These are phyloP conservation scores for Trichophyton mentagrophytes DNA, from an alignment of 2,329 filamentous ascomycete genomes.

Conservation along the genomic window DNA sequence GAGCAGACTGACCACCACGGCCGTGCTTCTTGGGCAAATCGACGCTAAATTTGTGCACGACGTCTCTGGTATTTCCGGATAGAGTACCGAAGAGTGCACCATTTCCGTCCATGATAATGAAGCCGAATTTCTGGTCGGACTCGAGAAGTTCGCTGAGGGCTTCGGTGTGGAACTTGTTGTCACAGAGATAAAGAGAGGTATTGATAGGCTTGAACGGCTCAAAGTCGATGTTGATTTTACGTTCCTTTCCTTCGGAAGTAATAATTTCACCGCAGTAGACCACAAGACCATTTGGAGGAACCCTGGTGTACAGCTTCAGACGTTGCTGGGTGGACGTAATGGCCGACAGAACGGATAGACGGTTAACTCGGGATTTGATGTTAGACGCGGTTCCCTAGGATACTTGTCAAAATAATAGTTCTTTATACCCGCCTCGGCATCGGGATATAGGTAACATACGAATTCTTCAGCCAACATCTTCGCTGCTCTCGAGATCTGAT, in stretches of 20 bases:
- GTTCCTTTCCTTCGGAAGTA: constrained; percentile 94
- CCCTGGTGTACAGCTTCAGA: constrained; percentile 97
- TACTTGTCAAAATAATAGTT: constrained; percentile 11
- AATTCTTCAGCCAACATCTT: constrained; percentile 99
- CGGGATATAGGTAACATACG: constrained; percentile 41
- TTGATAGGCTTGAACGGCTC: constrained; percentile 99
- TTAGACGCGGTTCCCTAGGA: constrained; percentile 87
- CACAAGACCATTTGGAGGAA: constrained; percentile 91
- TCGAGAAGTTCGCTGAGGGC: constrained; percentile 92
- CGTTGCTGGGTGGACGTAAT: constrained; percentile 99
- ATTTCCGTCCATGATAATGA: constrained; percentile 99
- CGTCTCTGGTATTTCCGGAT: constrained; percentile 91
- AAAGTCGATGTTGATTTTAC: constrained; percentile 99
- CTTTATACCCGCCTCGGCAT: neutral
- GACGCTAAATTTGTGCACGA: constrained; percentile 96
- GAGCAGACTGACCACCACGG: constrained; percentile 97
- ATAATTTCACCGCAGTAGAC: constrained; percentile 99
- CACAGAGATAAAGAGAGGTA: constrained; percentile 95
- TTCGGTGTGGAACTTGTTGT: constrained; percentile 99
- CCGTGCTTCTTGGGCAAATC: constrained; percentile 99
- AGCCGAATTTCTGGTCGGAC: constrained; percentile 97
- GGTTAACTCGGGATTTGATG: constrained; percentile 98
- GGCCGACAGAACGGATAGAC: constrained; percentile 91
- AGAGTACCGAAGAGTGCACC: constrained; percentile 93
- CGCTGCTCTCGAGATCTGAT: constrained; percentile 86